phyloP scores from a whole-genome alignment of 1,284 basidiomycete genomes.

The Microbotryum lychnidis-dioicae region DNA sequence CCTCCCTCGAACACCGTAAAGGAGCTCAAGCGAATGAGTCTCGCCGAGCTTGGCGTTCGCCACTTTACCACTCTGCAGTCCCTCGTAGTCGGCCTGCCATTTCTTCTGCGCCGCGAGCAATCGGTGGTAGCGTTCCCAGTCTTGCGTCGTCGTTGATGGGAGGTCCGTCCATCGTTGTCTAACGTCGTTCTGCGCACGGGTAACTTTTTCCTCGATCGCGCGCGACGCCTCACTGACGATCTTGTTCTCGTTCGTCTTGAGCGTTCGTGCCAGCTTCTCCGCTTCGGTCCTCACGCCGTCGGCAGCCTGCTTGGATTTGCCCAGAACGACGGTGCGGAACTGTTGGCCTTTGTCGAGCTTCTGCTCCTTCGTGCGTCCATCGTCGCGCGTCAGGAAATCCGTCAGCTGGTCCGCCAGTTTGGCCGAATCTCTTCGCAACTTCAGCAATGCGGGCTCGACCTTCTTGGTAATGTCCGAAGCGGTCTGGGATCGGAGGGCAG shows the following conservation, averaged over 20 bases:
- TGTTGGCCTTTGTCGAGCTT: no score
- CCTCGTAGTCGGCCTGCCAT: conserved; percentile 21
- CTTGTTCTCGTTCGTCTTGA: no score
- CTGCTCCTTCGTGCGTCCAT: no score
- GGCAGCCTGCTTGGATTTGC: no score
- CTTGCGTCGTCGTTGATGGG: conserved; percentile 18
- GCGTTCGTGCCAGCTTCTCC: no score
- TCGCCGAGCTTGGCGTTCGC: no score
- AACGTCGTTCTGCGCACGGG: conserved; percentile 28
- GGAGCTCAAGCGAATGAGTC: conserved; percentile 14
- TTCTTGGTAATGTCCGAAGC: conserved; percentile 28
- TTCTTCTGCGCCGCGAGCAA: conserved; percentile 27
- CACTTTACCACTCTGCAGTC: conserved; percentile 16
- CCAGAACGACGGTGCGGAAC: no score
- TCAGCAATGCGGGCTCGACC: conserved; percentile 15
- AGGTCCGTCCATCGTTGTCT: conserved; percentile 32
- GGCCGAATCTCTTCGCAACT: no score
- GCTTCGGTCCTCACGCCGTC: no score
- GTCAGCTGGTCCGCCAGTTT: no score
- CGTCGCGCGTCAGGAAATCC: no score
- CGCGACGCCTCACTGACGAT: no score
- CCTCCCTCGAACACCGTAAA: conserved; percentile 8
- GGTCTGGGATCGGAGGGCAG: conserved; percentile 21
- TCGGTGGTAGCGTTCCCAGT: conserved; percentile 27
- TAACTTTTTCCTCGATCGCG: conserved; percentile 17